Conservation (phyloP, 768 basidiomycete genomes). For the Auriscalpium orientale region DNA sequence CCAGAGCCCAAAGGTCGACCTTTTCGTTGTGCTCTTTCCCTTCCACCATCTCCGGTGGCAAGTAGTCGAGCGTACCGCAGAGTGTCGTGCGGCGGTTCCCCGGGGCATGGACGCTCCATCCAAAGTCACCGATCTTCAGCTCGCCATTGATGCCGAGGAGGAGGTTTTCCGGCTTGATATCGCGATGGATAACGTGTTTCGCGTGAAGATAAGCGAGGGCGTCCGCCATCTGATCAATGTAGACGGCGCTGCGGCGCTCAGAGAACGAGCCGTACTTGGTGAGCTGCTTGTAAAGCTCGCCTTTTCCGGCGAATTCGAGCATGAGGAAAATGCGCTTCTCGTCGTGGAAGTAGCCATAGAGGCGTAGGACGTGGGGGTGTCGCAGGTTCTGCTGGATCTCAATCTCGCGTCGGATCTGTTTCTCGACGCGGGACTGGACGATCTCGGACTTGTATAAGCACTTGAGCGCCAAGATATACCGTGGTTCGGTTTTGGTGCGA, state of each 20-base stretch:
- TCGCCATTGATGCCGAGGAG: conserved; percentile 93
- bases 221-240: conserved; percentile 98
- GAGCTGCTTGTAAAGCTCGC: conserved; percentile 95
- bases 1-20: conserved; percentile 95
- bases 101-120: conserved; percentile 97
- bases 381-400: conserved; percentile 96
- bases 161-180: conserved; percentile 98
- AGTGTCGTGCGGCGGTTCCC: conserved; percentile 83
- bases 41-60: conserved; percentile 99
- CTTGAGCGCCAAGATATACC: conserved; percentile 94
- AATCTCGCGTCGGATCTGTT: conserved; percentile 94
- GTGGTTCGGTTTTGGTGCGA: conserved; percentile 78
- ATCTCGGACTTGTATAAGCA: conserved; percentile 96
- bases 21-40: conserved; percentile 81
- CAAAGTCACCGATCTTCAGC: conserved; percentile 97
- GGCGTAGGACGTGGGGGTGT: conserved; percentile 88
- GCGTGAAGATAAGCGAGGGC: conserved; percentile 85
- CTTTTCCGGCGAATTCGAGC: conserved; percentile 95
- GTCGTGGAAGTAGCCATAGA: conserved; percentile 98
- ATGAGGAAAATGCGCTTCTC: conserved; percentile 96
- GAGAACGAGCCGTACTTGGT: conserved; percentile 80
- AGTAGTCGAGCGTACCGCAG: conserved; percentile 93
- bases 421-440: conserved; percentile 85
- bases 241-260: conserved; percentile 81
- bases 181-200: conserved; percentile 97